Conservation (phyloP, 2,329 filamentous ascomycete genomes). For the Botrytis squamosa region DNA sequence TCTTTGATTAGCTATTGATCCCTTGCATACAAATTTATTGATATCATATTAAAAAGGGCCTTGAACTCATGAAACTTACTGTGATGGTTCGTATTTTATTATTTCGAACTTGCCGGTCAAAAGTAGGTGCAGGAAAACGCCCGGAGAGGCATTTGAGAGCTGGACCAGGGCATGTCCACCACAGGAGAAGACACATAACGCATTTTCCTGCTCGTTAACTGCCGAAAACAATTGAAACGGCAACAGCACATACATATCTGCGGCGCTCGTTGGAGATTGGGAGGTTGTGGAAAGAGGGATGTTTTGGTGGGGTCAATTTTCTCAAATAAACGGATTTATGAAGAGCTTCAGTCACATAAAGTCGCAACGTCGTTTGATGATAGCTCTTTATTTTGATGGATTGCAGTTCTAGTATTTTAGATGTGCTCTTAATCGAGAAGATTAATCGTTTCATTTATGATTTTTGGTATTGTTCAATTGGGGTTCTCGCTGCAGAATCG, state of each 20-base stretch:
- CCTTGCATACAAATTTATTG: background rate
- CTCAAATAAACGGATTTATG: background rate
- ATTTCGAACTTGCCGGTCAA: background rate
- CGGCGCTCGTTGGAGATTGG: background rate
- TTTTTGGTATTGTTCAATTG: background rate
- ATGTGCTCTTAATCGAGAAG: background rate
- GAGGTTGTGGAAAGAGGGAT: background rate
- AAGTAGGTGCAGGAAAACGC: background rate
- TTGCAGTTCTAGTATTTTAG: no score
- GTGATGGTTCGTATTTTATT: background rate
- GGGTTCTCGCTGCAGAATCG: background rate
- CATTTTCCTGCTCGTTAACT: background rate
- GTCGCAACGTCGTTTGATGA: background rate
- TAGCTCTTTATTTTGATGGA: background rate
- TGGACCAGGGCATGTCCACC: background rate
- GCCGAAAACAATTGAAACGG: no score
- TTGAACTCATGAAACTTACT: background rate
- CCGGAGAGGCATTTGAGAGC: no score
- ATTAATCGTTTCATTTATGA: background rate
- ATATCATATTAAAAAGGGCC: background rate
- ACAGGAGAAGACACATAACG: background rate
- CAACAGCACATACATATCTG: no score
- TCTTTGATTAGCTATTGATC: background rate
- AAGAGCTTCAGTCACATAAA: background rate
- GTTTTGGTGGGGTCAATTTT: background rate